Percentiles rank a stretch among this genome's conserved stretches.
These are phyloP conservation scores for Saururus chinensis DNA, from an alignment of 164 flowering plant species.

Conservation along the genomic window DNA sequence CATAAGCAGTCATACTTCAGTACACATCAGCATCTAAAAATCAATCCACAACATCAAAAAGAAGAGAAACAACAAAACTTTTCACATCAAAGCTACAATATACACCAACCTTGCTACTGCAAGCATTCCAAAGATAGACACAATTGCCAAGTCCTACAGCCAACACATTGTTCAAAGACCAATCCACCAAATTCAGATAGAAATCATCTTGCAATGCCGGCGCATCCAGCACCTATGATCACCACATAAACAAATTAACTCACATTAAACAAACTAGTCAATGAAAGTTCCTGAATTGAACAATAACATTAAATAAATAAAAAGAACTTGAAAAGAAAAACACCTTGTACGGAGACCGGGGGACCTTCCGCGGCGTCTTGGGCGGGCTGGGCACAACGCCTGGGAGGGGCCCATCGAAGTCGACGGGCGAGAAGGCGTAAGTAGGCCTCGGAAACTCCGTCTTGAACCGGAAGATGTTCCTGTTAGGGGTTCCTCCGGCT, in stretches of 20 bases:
- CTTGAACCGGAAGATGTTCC: slow-evolving; percentile 82
- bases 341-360: slow-evolving; percentile 88
- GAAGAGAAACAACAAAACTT: too few species aligned
- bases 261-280: not conserved
- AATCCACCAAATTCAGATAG: slow-evolving; percentile 88
- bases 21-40: not conserved
- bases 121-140: slow-evolving; percentile 96
- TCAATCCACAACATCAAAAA: too few species aligned
- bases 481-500: slow-evolving; percentile 21
- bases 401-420: slow-evolving; percentile 48
- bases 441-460: slow-evolving; percentile 54
- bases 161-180: slow-evolving; percentile 91
- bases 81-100: too few species aligned
- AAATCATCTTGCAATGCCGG: slow-evolving; percentile 98
- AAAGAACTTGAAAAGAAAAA: too few species aligned
- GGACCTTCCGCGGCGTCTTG: slow-evolving; percentile 69
- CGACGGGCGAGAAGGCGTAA: slow-evolving; percentile 57
- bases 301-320: not conserved
- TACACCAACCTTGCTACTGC: slow-evolving; percentile 76
- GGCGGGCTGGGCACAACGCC: slow-evolving; percentile 55
- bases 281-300: not conserved
- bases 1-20: not conserved
- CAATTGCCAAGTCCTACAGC: slow-evolving; percentile 93
- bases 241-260: not conserved
- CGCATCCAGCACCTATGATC: slow-evolving; percentile 78